Conservation (phyloP, 2,329 filamentous ascomycete genomes). For the Alternaria novae-zelandiae region DNA sequence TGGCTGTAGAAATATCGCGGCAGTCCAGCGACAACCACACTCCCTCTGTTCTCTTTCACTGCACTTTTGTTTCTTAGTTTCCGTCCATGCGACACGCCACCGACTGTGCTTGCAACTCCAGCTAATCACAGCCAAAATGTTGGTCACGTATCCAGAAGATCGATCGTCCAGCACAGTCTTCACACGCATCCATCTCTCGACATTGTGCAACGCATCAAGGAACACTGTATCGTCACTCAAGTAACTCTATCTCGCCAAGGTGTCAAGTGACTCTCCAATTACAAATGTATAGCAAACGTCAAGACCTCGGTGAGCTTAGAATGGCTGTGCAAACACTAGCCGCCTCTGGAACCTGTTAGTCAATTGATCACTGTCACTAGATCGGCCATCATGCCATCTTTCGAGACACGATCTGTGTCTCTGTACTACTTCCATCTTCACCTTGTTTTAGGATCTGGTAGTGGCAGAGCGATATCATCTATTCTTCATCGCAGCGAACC, state of each 20-base stretch:
- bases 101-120: background rate
- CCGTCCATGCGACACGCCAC: background rate
- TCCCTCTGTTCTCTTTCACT: background rate
- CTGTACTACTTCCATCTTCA: background rate
- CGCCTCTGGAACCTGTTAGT: background rate
- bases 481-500: background rate
- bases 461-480: background rate
- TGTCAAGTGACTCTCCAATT: background rate
- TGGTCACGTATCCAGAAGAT: background rate
- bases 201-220: background rate
- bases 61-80: background rate
- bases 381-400: background rate
- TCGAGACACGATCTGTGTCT: background rate
- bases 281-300: background rate
- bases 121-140: background rate
- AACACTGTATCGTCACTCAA: background rate
- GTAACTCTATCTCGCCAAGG: background rate
- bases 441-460: background rate
- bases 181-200: background rate
- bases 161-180: background rate
- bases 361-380: background rate
- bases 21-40: background rate
- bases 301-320: background rate
- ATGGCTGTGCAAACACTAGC: background rate
- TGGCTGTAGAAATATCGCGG: background rate